These are phyloP conservation scores for Mytilinidion resinicola DNA, from an alignment of 495 filamentous ascomycete genomes.

Conservation along the genomic window DNA sequence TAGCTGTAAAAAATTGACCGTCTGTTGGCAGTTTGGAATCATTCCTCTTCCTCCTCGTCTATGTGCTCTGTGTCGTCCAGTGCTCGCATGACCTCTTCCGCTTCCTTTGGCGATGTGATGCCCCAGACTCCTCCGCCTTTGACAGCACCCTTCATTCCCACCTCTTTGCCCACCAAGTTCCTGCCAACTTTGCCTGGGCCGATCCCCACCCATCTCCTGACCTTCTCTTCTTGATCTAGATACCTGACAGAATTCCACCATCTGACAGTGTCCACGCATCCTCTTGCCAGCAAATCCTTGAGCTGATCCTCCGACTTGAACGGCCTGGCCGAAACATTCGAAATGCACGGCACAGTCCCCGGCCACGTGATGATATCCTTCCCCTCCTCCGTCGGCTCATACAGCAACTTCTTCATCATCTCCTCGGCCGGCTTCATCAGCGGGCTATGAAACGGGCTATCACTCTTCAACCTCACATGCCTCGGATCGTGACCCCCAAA, in stretches of 20 bases:
- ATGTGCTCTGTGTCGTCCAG: conserved; percentile 65
- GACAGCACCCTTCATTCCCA: conserved; percentile 75
- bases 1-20: too few relatives aligned
- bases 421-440: conserved; percentile 81
- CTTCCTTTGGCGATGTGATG: conserved; percentile 75
- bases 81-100: conserved; percentile 65
- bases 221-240: conserved; percentile 76
- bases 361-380: conserved; percentile 61
- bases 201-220: conserved; percentile 85
- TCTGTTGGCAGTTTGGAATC: too few relatives aligned
- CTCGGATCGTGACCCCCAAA: conserved; percentile 91
- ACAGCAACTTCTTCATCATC: conserved; percentile 61
- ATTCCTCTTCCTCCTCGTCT: conserved; percentile 31
- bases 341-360: conserved; percentile 66
- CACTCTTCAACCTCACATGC: conserved; percentile 78
- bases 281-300: conserved; percentile 65
- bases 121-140: conserved; percentile 92
- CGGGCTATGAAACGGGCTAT: conserved; percentile 87
- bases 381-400: conserved; percentile 41
- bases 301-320: conserved; percentile 67
- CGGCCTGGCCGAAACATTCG: conserved; percentile 76
- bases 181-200: conserved; percentile 92
- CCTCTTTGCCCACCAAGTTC: conserved; percentile 92
- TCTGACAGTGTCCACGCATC: conserved; percentile 79
- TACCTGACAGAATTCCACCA: conserved; percentile 94